phyloP scores from a whole-genome alignment of 148 eudicot genomes.

The Rheum nobile region DNA sequence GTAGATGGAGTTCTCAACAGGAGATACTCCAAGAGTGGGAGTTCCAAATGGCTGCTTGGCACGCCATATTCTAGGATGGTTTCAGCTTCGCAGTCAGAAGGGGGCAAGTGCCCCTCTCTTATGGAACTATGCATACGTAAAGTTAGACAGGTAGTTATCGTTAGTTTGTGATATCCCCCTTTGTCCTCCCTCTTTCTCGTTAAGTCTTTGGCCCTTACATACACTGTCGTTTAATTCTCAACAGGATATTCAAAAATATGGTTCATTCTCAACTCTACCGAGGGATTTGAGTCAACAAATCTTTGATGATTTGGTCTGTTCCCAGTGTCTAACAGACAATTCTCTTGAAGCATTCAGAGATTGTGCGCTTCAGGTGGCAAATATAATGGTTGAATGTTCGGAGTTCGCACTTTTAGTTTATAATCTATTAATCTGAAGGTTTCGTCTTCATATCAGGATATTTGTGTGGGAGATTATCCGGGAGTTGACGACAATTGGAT shows the following conservation, averaged over 20 bases:
- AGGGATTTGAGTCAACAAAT: conserved; percentile 68
- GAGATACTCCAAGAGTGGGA: conserved; percentile 61
- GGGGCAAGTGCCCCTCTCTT: conserved; percentile 35
- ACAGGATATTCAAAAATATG: conserved; percentile 45
- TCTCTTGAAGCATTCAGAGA: conserved; percentile 56
- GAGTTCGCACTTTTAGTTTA: neutral
- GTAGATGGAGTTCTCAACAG: conserved; percentile 25
- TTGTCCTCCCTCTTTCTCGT: neutral
- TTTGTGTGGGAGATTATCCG: conserved; percentile 48
- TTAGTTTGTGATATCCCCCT: neutral
- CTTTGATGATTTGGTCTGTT: conserved; percentile 50
- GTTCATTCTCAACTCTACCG: conserved; percentile 48
- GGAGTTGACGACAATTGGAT: conserved; percentile 58
- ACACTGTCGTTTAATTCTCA: neutral
- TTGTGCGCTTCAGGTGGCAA: conserved; percentile 55
- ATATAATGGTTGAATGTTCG: neutral
- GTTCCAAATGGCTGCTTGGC: conserved; percentile 61
- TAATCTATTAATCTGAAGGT: neutral
- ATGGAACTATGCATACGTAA: conserved; percentile 55
- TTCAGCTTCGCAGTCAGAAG: conserved; percentile 24
- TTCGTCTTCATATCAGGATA: conserved; percentile 30
- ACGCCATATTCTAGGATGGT: conserved; percentile 31
- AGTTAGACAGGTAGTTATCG: conserved; percentile 32
- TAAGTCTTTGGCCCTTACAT: neutral
- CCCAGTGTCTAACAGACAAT: conserved; percentile 31